phyloP scores from a whole-genome alignment of 208 protist genomes.

The Phytomonas francai region DNA sequence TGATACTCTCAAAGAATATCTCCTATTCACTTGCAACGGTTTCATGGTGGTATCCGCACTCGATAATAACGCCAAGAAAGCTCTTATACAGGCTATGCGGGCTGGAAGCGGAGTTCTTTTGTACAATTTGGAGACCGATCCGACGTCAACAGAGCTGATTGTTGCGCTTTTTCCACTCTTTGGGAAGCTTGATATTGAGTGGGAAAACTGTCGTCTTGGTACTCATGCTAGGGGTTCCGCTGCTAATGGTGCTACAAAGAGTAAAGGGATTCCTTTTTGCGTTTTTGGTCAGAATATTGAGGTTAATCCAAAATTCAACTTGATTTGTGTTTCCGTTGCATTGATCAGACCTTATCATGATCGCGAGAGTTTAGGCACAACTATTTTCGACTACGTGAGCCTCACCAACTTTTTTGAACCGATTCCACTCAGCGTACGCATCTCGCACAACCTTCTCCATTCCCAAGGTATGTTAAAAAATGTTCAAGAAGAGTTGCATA shows the following conservation, averaged over 20 bases:
- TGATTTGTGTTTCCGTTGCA: constrained; percentile 23
- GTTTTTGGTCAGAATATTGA: constrained; percentile 26
- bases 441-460: background rate
- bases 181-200: background rate
- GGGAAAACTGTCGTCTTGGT: background rate
- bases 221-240: background rate
- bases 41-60: constrained; percentile 46
- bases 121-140: constrained; percentile 34
- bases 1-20: constrained; percentile 28
- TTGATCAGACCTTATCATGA: constrained; percentile 3
- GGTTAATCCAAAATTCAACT: constrained; percentile 27
- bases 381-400: background rate
- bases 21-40: constrained; percentile 34
- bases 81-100: constrained; percentile 36
- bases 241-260: constrained; percentile 4
- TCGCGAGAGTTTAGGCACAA: background rate
- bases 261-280: constrained; percentile 11
- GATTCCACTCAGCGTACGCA: background rate
- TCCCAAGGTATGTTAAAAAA: constrained; percentile 6
- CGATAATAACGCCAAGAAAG: constrained; percentile 26
- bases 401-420: background rate
- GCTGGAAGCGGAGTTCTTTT: constrained; percentile 60
- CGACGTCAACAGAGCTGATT: constrained; percentile 4
- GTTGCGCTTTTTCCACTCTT: constrained; percentile 1
- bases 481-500: constrained; percentile 15